phyloP scores from a whole-genome alignment of 257 asterid species.

The Solanum sejunctum region DNA sequence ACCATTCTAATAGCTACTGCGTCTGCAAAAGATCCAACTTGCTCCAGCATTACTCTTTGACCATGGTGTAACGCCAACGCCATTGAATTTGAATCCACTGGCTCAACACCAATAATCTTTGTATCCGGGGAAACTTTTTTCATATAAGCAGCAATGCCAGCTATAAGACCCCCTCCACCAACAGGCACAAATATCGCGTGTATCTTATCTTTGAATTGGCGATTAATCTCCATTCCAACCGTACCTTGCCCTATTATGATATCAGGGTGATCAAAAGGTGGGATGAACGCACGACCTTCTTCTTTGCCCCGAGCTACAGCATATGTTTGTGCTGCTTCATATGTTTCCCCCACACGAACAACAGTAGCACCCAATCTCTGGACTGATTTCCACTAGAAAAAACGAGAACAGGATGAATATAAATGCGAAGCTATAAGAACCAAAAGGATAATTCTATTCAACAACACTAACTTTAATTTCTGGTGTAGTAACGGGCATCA shows the following conservation, averaged over 20 bases:
- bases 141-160: constrained; percentile 90
- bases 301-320: constrained; percentile 57
- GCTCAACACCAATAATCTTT: constrained; percentile 88
- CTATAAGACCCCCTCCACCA: constrained; percentile 97
- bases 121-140: constrained; percentile 78
- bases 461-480: constrained; percentile 66
- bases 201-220: constrained; percentile 52
- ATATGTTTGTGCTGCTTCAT: constrained; percentile 81
- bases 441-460: background rate
- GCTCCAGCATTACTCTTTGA: constrained; percentile 61
- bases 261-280: constrained; percentile 97
- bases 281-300: constrained; percentile 62
- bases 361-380: constrained; percentile 82
- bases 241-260: constrained; percentile 88
- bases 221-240: constrained; percentile 81
- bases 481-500: constrained; percentile 88
- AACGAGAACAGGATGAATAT: background rate
- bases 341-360: constrained; percentile 72
- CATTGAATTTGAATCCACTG: constrained; percentile 87
- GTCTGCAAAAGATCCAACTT: constrained; percentile 93
- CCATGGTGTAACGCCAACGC: constrained; percentile 76
- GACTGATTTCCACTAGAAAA: constrained; percentile 62
- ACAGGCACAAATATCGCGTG: constrained; percentile 90
- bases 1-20: constrained; percentile 95
- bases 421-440: background rate